These are phyloP conservation scores for Euphorbia tirucalli DNA, from an alignment of 345 rosid species.

Conservation along the genomic window DNA sequence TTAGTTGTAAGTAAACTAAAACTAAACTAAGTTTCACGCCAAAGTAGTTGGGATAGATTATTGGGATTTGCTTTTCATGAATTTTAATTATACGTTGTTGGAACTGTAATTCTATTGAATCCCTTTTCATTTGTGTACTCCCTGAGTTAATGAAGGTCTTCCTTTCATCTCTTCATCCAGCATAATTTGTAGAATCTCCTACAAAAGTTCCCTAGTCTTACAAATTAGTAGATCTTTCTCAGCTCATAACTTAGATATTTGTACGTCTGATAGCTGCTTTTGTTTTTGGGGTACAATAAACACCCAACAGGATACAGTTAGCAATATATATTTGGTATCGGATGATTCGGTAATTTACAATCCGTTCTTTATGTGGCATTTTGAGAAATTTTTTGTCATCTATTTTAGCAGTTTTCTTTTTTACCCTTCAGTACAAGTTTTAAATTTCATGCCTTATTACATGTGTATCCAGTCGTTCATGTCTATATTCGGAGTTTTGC, in stretches of 20 bases:
- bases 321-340: too few relatives aligned
- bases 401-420: background rate
- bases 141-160: background rate
- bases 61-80: background rate
- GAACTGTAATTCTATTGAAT: background rate
- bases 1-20: background rate
- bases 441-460: constrained; percentile 3
- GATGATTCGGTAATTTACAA: background rate
- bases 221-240: background rate
- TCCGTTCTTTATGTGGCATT: background rate
- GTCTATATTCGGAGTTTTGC: background rate
- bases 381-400: background rate
- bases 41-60: background rate
- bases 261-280: background rate
- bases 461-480: background rate
- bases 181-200: background rate
- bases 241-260: background rate
- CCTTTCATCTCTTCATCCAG: too few relatives aligned
- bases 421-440: background rate
- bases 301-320: background rate
- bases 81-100: too few relatives aligned
- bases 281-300: background rate
- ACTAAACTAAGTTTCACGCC: background rate
- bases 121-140: background rate
- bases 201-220: background rate